Base-by-base conservation (phyloP, 2,329 filamentous ascomycete species). In the Neofusicoccum cordaticola region DNA sequence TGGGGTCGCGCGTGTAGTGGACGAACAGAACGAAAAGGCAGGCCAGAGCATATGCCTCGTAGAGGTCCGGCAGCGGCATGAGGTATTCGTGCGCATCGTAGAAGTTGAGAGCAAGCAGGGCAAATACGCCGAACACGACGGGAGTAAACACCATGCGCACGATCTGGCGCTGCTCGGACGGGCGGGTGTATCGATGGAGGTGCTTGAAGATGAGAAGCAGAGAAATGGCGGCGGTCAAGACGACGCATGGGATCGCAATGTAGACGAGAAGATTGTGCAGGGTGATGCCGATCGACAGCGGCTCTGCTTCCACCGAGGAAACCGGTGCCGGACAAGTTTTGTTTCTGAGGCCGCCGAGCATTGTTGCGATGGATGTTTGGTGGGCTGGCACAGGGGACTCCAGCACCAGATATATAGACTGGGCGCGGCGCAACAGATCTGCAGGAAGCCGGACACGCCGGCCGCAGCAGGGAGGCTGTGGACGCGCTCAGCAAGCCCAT, bases 141-240 rank as follows among this genome's bases (percentile, higher is more conserved):
- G 69, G 69, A 11, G 71, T 69, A 53, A 71, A 68, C 9, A 67
- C 57, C 12, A 73, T 69, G n/a, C 71, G 69, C 45, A 73, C 66
- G 63, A 72, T 73, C 52, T 73, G 72, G 34, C 70, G 68, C 65
- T 74, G 72, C 64, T 74, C 72, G 22, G 70, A 69, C 2, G 72
- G 72, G 5, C 66, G 62, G 11, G 70, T 67, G 63, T 74, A 74
- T 48, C 71, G 67, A 11, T 62, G 66, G 3, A 74, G 68, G 63
- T 73, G 72, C 27, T 68, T 66, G 17, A 64, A 60, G 39, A 72
- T 68, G 13, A 73, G 66, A 1, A 68, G 67, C 2, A 72, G 31
- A 11, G 66, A 66, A 34, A 68, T 69, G 39, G 63, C 37, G 7
- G 68, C 44, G 2, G 70, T 70, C 37, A 69, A 53, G 34, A 42